phyloP scores from a whole-genome alignment of 2,329 filamentous ascomycete species.

The Xylariales sp. region DNA sequence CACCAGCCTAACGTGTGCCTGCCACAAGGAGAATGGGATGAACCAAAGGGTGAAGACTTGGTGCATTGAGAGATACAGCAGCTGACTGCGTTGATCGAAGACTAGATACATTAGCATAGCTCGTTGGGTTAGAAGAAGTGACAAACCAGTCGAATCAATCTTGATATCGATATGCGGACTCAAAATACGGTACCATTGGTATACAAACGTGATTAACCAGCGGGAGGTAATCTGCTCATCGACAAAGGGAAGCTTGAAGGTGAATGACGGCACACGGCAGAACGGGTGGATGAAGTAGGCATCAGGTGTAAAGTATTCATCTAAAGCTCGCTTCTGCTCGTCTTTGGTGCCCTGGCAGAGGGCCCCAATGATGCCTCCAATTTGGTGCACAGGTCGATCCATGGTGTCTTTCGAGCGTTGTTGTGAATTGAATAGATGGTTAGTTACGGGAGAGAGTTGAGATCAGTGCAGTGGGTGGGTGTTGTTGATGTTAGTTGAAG shows the following conservation, averaged over 20 bases:
- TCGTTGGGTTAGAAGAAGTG: background rate
- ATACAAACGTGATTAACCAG: constrained; percentile 63
- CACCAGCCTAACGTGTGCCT: constrained; percentile 61
- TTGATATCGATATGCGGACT: constrained; percentile 66
- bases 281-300: constrained; percentile 76
- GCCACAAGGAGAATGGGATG: constrained; percentile 62
- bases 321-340: constrained; percentile 60
- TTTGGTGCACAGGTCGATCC: constrained; percentile 46
- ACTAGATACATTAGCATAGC: constrained; percentile 40
- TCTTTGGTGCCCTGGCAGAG: constrained; percentile 64
- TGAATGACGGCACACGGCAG: constrained; percentile 60
- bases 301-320: constrained; percentile 67
- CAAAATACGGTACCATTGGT: constrained; percentile 80
- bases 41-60: constrained; percentile 77
- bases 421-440: too few species aligned
- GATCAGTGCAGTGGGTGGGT: too few species aligned
- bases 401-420: too few species aligned
- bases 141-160: constrained; percentile 54
- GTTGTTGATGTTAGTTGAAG: too few species aligned
- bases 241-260: constrained; percentile 34
- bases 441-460: too few species aligned
- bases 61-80: constrained; percentile 69
- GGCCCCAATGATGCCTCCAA: constrained; percentile 59
- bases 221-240: constrained; percentile 53
- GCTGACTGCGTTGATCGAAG: constrained; percentile 59